phyloP scores from a whole-genome alignment of 306 rosid species.

The Carpinus viminea region DNA sequence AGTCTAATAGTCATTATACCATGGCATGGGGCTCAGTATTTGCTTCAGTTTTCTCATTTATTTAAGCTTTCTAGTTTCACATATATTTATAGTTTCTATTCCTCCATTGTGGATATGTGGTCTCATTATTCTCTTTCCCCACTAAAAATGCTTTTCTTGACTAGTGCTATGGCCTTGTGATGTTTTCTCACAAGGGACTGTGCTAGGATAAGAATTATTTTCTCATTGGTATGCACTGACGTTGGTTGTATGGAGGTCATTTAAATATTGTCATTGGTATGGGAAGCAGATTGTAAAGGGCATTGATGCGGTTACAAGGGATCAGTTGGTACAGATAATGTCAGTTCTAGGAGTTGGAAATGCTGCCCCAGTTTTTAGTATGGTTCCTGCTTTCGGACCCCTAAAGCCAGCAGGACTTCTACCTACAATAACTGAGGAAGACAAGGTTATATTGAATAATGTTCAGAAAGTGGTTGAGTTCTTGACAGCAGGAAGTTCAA shows the following conservation, averaged over 20 bases:
- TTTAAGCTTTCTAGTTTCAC: not conserved
- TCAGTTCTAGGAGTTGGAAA: slow-evolving; percentile 74
- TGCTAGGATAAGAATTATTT: slow-evolving; percentile 2
- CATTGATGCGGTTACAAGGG: slow-evolving; percentile 93
- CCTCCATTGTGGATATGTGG: not conserved
- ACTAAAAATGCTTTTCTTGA: not conserved
- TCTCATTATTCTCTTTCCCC: not conserved
- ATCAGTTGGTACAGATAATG: slow-evolving; percentile 77
- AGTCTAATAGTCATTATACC: not conserved
- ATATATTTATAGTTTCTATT: not conserved
- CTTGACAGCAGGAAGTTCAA: slow-evolving; percentile 84
- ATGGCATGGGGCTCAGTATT: not conserved
- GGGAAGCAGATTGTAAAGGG: slow-evolving; percentile 86
- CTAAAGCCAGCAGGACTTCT: slow-evolving; percentile 76
- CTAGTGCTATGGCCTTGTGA: not conserved
- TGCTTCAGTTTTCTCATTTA: slow-evolving; percentile 3
- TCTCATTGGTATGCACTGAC: slow-evolving; percentile 13
- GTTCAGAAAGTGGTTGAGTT: slow-evolving; percentile 82
- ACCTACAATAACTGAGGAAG: slow-evolving; percentile 83
- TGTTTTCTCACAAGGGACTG: not conserved
- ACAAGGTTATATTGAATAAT: slow-evolving; percentile 84
- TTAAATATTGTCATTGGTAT: slow-evolving; percentile 17
- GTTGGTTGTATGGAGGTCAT: slow-evolving; percentile 18
- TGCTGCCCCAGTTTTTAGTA: slow-evolving; percentile 72
- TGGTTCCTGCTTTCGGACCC: slow-evolving; percentile 85